Conservation (phyloP, 176 grass and related monocot genomes). For the Dactylis glomerata region DNA sequence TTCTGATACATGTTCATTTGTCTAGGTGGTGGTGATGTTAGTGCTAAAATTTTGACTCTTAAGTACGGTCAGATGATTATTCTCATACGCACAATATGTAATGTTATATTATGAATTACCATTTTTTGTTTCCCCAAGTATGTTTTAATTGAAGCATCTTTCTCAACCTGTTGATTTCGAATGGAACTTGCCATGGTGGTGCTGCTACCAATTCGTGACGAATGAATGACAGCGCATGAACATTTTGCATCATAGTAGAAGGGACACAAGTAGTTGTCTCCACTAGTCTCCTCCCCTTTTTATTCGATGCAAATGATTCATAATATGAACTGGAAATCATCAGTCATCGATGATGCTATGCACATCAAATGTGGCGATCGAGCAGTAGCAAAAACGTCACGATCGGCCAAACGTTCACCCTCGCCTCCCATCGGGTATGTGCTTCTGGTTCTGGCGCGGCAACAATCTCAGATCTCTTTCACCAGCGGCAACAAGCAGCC, state of each 20-base stretch:
- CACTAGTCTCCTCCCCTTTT: neutral
- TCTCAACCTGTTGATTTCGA: neutral
- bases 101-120: constrained; percentile 3
- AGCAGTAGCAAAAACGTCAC: neutral
- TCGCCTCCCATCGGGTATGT: neutral
- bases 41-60: constrained; percentile 45
- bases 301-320: neutral
- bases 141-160: neutral
- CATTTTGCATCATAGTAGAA: neutral
- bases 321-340: neutral
- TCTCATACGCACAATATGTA: too few species aligned
- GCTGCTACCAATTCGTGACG: neutral
- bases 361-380: neutral
- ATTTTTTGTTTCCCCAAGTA: neutral
- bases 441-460: neutral
- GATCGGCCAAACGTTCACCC: neutral
- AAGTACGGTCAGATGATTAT: neutral
- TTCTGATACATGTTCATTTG: constrained; percentile 10
- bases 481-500: neutral
- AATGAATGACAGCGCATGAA: neutral
- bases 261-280: neutral
- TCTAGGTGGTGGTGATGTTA: constrained; percentile 37
- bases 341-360: neutral
- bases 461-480: neutral
- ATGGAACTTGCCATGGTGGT: neutral